A percentile compares a stretch with the other conserved stretches of the same genome.
Conservation (phyloP, 179 eudicot species). For the Nepenthes alata region DNA sequence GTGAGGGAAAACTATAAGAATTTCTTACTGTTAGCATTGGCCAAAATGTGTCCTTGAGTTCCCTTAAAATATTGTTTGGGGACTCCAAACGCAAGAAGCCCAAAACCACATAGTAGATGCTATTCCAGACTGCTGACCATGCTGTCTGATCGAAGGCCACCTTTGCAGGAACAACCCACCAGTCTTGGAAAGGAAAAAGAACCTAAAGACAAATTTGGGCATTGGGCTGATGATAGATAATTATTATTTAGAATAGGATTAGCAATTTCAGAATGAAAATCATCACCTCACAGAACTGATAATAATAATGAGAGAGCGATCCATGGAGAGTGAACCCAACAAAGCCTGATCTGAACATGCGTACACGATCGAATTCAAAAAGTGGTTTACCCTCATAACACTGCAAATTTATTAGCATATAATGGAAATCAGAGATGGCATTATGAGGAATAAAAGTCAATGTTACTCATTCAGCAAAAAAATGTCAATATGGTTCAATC, state of each 20-base stretch:
- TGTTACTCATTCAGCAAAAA: background rate
- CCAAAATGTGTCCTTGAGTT: conserved; percentile 25
- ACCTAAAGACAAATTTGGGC: conserved; percentile 8
- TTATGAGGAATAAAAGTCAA: background rate
- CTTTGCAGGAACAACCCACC: conserved; percentile 41
- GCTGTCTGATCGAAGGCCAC: conserved; percentile 34
- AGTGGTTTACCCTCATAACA: conserved; percentile 36
- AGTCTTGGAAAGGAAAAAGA: conserved; percentile 30
- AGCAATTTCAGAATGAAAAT: background rate
- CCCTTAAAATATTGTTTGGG: conserved; percentile 16
- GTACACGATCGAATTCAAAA: conserved; percentile 33
- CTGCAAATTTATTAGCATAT: conserved; percentile 9
- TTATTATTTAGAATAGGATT: background rate
- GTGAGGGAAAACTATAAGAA: background rate
- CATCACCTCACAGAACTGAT: conserved; percentile 35
- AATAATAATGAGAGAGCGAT: conserved; percentile 38
- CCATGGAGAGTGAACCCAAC: conserved; percentile 40
- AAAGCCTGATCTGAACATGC: conserved; percentile 34
- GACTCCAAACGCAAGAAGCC: conserved; percentile 33
- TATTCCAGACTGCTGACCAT: conserved; percentile 38
- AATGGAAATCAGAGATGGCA: background rate
- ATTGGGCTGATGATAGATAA: background rate
- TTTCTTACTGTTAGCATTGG: conserved; percentile 38
- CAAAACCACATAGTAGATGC: conserved; percentile 27
- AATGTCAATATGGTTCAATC: no score